Evolutionary conservation across 2,329 filamentous ascomycete genomes (phyloP), one percentile per base, ranked within the genome.

Genomic region (Penicillium sp.): DNA sequence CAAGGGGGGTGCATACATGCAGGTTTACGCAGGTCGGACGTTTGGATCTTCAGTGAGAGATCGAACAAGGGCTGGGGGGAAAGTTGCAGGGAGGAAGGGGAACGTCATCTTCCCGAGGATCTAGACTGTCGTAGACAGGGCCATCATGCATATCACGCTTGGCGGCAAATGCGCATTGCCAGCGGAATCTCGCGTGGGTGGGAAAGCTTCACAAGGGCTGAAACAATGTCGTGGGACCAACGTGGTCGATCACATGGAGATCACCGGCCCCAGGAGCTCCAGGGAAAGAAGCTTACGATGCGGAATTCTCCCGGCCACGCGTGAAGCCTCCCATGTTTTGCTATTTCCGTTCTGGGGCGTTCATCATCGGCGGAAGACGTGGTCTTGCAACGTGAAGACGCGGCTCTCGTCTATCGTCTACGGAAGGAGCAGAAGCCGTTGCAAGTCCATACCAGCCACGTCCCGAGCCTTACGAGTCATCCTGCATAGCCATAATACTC

Each of bases 231-330:
- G 55, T 51, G 56, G 58, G 48, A 45, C 48, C 46, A 63, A 61
- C 60, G 60, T 63, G 59, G 59, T 51, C 45, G 54, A 57, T 63
- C 60, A 58, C 60, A 63, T 63, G 60, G 49, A 53, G 51, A 40
- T 55, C 40, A 46, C 49, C 40, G 48, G 44, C 33, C 22, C 33
- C 24, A 51, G 47, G 41, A 8, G 25, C 36, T 27, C 20, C 39
- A 40, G 16, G 18, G 22, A 28, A 3, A 7, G 39, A 54, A 22
- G 35, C 43, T 48, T 46, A 25, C 31, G 30, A 46, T 51, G 25
- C 50, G 54, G 45, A 48, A 57, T 57, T 54, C 48, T 18, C 38
- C 42, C 44, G 31, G 45, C 58, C 56, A 60, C 49, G 51, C 53
- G 51, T 16, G n/a, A 41, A 41, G 22, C n/a, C 14, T 14, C 20